These are phyloP conservation scores for Colletotrichum paranaense DNA, from an alignment of 2,329 filamentous ascomycete species.

Conservation along the genomic window DNA sequence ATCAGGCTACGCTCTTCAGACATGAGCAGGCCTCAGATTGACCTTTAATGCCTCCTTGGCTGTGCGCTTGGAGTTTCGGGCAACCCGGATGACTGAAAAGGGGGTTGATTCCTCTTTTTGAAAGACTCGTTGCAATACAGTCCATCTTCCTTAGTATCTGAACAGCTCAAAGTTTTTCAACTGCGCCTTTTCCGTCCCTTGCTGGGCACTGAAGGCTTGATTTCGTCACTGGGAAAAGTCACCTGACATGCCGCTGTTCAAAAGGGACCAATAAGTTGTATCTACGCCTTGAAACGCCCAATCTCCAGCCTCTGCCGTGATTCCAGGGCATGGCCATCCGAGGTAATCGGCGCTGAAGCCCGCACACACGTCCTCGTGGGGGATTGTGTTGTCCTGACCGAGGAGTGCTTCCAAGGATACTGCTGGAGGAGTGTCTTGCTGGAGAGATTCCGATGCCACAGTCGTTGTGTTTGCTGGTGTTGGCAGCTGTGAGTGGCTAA, in stretches of 20 bases:
- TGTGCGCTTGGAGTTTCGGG: background rate
- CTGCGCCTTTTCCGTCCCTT: background rate
- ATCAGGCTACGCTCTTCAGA: background rate
- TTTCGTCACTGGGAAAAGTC: background rate
- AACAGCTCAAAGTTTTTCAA: background rate
- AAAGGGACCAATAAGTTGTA: constrained; percentile 48
- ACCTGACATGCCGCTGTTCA: constrained; percentile 40
- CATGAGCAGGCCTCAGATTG: background rate
- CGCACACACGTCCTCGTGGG: constrained; percentile 18
- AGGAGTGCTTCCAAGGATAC: constrained; percentile 26
- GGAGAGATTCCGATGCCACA: constrained; percentile 12
- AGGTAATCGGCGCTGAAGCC: constrained; percentile 38
- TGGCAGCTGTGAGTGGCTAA: constrained; percentile 24
- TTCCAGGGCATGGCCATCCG: constrained; percentile 38
- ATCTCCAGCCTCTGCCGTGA: constrained; percentile 47
- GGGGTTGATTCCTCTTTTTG: background rate
- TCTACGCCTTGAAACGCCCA: constrained; percentile 56
- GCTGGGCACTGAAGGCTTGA: background rate
- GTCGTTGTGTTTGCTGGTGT: constrained; percentile 29
- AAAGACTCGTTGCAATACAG: background rate
- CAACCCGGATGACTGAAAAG: background rate
- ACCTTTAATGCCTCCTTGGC: background rate
- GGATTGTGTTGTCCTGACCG: background rate
- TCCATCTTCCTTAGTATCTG: background rate
- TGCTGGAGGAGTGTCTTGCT: constrained; percentile 8